These are phyloP conservation scores for Lathyrus aphaca DNA, from an alignment of 306 rosid genomes.

Conservation along the genomic window DNA sequence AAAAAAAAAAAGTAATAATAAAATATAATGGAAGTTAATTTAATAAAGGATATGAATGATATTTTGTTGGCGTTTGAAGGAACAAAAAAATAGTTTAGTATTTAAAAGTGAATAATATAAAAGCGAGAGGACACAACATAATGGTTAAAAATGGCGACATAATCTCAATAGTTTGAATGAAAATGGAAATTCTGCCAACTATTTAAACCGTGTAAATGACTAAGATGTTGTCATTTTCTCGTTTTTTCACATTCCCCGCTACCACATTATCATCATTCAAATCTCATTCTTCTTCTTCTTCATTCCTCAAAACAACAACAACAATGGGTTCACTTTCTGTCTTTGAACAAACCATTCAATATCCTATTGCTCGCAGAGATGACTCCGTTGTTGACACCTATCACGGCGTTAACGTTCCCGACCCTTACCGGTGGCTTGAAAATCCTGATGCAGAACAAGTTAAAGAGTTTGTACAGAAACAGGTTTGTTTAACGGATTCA, in stretches of 20 bases:
- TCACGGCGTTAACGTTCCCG: constrained; percentile 67
- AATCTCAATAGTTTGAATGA: no score
- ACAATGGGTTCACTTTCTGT: constrained; percentile 63
- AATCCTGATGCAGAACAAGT: constrained; percentile 88
- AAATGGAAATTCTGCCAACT: no score
- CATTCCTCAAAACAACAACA: background rate
- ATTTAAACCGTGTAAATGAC: no score
- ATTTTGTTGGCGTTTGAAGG: no score
- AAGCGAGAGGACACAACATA: no score
- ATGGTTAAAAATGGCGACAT: no score
- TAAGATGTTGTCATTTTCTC: background rate
- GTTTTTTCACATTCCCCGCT: background rate
- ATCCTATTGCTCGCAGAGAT: constrained; percentile 74
- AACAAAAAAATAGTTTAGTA: no score
- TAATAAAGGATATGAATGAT: no score
- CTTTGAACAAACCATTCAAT: constrained; percentile 42
- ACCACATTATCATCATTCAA: background rate
- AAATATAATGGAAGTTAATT: no score
- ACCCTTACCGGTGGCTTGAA: constrained; percentile 95
- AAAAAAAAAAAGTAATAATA: no score
- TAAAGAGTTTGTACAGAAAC: constrained; percentile 74
- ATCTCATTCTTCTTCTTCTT: background rate
- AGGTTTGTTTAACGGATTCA: constrained; percentile 66
- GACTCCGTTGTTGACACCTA: constrained; percentile 68
- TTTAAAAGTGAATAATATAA: no score